These are phyloP conservation scores for Suhomyces sp. DNA, from an alignment of 805 yeast species.

Conservation along the genomic window DNA sequence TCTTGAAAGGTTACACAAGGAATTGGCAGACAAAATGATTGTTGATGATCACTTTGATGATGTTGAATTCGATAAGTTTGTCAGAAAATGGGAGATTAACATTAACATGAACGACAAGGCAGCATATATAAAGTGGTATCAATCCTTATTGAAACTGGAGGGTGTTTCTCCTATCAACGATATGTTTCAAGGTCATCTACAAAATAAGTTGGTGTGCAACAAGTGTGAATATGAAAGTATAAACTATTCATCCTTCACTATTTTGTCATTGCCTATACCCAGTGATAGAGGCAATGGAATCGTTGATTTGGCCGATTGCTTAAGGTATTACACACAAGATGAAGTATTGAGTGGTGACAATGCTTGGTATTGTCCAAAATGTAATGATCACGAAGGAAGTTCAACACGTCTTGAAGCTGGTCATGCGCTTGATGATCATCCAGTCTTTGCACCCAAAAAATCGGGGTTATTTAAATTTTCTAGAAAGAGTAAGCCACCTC, in stretches of 20 bases:
- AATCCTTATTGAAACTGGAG: constrained; percentile 47
- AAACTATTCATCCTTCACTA: constrained; percentile 61
- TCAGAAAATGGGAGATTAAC: constrained; percentile 32
- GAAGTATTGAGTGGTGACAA: constrained; percentile 72
- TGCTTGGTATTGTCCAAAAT: constrained; percentile 83
- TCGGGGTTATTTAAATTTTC: constrained; percentile 36
- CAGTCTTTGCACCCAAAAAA: constrained; percentile 37
- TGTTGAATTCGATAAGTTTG: constrained; percentile 23
- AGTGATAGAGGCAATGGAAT: constrained; percentile 20
- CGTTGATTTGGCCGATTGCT: constrained; percentile 60
- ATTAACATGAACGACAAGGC: constrained; percentile 34
- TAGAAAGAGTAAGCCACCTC: constrained; percentile 36
- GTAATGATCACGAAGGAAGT: constrained; percentile 34
- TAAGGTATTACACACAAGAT: constrained; percentile 57
- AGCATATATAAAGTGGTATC: constrained; percentile 65
- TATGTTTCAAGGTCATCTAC: constrained; percentile 71
- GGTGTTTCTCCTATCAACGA: constrained; percentile 69
- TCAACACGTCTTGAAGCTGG: too few relatives aligned
- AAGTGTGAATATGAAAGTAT: constrained; percentile 62
- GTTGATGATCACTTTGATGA: constrained; percentile 16
- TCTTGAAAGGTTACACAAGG: constrained; percentile 68
- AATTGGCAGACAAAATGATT: constrained; percentile 38
- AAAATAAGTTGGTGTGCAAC: constrained; percentile 60
- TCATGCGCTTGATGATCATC: constrained; percentile 29
- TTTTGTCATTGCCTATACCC: constrained; percentile 64